Base-by-base conservation (phyloP, 208 protist species). In the Acanthamoeba castellanii region DNA sequence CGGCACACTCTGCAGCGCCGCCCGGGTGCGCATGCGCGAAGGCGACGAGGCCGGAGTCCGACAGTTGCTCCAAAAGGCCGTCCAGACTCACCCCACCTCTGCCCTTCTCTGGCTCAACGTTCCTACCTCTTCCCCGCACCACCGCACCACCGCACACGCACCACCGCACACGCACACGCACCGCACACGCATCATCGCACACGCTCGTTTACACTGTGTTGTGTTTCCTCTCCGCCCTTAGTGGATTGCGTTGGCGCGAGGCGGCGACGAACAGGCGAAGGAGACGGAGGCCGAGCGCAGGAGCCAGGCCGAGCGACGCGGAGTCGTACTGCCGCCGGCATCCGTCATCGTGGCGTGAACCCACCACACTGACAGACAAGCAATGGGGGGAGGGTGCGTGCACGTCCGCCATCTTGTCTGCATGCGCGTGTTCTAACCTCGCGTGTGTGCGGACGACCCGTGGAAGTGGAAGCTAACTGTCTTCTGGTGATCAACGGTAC, bases 91-190 rank as follows among this genome's bases (percentile, higher is more conserved):
- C 42, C 78, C 78, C 14, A 59, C n/a, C 18, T 85, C 78, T 16
- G 78, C 78, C 8, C 47, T 85, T 11, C 50, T 85, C 37, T 85
- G 78, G 78, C 37, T 42, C 20, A 52, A 85, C 47, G 78, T 85
- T n/a, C 30, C 20, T 20, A 9, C 30, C 20, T 20, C 3, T 3
- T 81, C 34, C 32, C n/a, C n/a, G 32, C 25, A 8, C 25, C 27
- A 6, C 25, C 25, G 8, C 18, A 9, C 18, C 32, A 0, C 3
- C n/a, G 8, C 55, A 25, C 16, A 22, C 55, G 55, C 20, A 59
- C 4, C 55, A 59, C 55, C 42, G 42, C 42, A 47, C 52, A 57
- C 52, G 52, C 52, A 42, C 37, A 42, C 37, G 37, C 37, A 42
- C 1, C 37, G 3, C 37, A 3, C 37, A 42, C 37, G 37, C 37